Base-by-base conservation (phyloP, 2,329 filamentous ascomycete genomes). In the Pseudophaeomoniella oleicola region DNA sequence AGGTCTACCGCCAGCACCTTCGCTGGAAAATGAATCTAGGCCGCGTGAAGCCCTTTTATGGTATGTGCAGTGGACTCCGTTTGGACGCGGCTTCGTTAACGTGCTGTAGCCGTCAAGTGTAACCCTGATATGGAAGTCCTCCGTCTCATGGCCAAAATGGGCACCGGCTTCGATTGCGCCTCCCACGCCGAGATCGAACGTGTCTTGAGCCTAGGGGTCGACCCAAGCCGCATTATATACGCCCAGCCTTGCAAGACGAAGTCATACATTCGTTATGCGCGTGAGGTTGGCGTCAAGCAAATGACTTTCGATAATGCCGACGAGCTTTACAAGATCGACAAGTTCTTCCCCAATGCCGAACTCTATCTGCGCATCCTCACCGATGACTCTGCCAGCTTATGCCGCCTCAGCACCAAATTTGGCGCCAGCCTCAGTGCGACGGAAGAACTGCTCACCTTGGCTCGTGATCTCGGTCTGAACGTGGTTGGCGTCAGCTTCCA, bases 251-350 rank as follows among this genome's bases (percentile, higher is more conserved):
- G 90, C 81, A 98, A 98, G 77, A 98, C 90, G 52, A 93, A 90
- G 66, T 94, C 88, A 34, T 96, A 94, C 60, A 72, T 98, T 44
- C 85, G 87, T 54, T 93, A 87, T 54, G 90, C 92, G 45, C 77
- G 81, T 53, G 72, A 76, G 55, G 69, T 78, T 47, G 81, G 81
- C 48, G 90, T 98, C 56, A 88, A 82, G 66, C 84, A 94, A 69
- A 96, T 98, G 88, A 98, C 90, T 2, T 96, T 98, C 56, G 90
- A 98, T 72, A 98, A 98, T 51, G 76, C 81, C 56, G 90, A 98
- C 58, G 90, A 98, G 70, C 74, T 98, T 36, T 85, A 88, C 74
- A 98, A 98, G 72, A 88, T 93, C 59, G 90, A 92, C 61, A 81
- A 85, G 60, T 74, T 90, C 50, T 94, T 74, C 54, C 88, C 90